These are phyloP conservation scores for Naegleria lovaniensis DNA, from an alignment of 208 protist species.

Conservation along the genomic window DNA sequence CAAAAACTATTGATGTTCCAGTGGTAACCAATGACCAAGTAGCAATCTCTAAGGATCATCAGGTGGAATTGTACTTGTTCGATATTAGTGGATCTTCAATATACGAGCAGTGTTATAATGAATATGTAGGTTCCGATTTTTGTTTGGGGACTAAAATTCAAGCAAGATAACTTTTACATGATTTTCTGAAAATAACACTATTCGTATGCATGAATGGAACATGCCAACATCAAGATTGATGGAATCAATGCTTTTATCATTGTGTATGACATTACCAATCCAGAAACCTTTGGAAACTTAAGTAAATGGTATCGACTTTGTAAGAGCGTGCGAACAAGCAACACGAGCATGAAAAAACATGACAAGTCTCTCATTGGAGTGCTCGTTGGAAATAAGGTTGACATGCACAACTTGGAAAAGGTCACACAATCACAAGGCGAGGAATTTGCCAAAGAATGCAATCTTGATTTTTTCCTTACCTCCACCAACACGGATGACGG, in stretches of 20 bases:
- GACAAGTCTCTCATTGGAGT: background rate
- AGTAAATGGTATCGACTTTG: slow-evolving; percentile 10
- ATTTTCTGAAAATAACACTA: too few relatives aligned
- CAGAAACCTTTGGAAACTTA: background rate
- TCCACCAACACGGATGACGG: background rate
- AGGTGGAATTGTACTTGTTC: slow-evolving; percentile 14
- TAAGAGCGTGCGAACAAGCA: background rate
- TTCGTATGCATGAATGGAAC: too few relatives aligned
- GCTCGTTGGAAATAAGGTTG: background rate
- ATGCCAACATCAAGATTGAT: background rate
- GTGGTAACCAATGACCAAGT: background rate
- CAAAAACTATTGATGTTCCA: background rate
- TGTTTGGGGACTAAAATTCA: background rate
- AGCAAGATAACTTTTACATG: too few relatives aligned
- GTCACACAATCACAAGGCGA: background rate
- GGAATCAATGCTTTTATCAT: slow-evolving; percentile 10
- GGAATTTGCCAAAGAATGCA: background rate
- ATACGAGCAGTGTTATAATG: background rate
- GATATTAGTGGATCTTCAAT: slow-evolving; percentile 16
- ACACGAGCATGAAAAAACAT: background rate
- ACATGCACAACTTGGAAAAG: background rate
- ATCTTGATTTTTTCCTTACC: background rate
- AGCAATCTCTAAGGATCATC: background rate
- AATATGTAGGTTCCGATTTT: slow-evolving; percentile 2
- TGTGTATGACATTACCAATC: slow-evolving; percentile 11